phyloP scores from a whole-genome alignment of 768 basidiomycete species.

The Mycena vulgaris region DNA sequence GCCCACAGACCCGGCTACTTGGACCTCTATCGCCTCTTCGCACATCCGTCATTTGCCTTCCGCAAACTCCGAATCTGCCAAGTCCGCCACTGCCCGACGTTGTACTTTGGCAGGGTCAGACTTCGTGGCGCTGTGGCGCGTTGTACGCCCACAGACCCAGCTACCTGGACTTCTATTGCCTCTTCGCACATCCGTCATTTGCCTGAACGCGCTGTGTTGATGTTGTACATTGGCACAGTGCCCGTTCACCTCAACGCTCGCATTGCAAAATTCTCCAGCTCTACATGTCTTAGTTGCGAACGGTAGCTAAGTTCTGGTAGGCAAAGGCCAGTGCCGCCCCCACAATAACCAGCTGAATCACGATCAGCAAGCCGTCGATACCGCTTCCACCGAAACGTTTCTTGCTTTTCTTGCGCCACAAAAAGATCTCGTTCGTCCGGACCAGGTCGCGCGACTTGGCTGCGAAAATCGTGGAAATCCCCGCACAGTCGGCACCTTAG shows the following conservation, averaged over 20 bases:
- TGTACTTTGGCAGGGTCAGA: no score
- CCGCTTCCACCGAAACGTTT: constrained; percentile 3
- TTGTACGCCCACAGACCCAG: no score
- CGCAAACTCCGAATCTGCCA: no score
- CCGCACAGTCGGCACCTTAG: constrained; percentile 20
- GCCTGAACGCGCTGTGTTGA: no score
- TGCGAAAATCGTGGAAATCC: constrained; percentile 22
- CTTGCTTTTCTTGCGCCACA: constrained; percentile 25
- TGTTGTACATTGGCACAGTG: constrained; percentile 27
- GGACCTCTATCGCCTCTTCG: no score
- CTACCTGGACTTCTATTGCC: no score
- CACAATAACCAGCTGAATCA: constrained; percentile 20
- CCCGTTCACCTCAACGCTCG: no score
- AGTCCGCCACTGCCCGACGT: no score
- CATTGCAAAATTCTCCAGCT: neutral
- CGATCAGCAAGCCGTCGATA: constrained; percentile 11
- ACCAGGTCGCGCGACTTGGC: constrained; percentile 25
- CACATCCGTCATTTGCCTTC: no score
- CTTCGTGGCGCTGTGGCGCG: no score
- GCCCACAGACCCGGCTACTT: no score
- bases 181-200: no score
- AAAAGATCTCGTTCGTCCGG: constrained; percentile 16
- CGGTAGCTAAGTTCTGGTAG: constrained; percentile 7
- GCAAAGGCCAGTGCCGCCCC: constrained; percentile 4
- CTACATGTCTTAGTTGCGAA: constrained; percentile 12